A percentile compares a stretch with the other conserved stretches of the same genome.
Conservation (phyloP, 2,329 filamentous ascomycete genomes). For the Cordyceps javanica region DNA sequence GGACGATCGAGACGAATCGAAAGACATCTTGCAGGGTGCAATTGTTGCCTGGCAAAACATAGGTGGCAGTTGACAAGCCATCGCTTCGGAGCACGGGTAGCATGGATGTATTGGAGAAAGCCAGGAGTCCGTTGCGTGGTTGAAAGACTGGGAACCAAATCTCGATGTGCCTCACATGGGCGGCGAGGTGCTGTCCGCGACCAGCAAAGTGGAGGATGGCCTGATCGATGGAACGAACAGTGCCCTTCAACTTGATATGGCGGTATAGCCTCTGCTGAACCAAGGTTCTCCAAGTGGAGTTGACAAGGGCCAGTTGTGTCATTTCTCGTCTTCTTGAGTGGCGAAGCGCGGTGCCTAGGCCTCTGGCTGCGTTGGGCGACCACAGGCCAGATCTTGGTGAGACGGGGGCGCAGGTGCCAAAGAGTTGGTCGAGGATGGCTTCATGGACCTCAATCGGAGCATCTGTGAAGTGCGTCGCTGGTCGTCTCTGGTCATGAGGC, state of each 20-base stretch:
- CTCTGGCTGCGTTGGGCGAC: conserved; percentile 47
- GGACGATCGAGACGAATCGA: conserved; percentile 50
- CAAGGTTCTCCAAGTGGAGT: conserved; percentile 56
- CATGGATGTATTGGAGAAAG: conserved; percentile 36
- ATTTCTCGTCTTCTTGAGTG: conserved; percentile 62
- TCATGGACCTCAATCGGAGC: conserved; percentile 68
- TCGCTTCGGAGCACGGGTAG: conserved; percentile 49
- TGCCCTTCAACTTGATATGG: conserved; percentile 70
- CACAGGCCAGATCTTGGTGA: conserved; percentile 52
- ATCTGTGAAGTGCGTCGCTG: conserved; percentile 36
- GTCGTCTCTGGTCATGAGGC: conserved; percentile 7
- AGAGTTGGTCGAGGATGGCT: conserved; percentile 63
- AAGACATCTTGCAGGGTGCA: conserved; percentile 67
- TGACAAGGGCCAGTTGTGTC: conserved; percentile 59
- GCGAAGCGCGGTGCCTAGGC: conserved; percentile 59
- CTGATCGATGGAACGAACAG: conserved; percentile 53
- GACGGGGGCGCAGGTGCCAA: conserved; percentile 53
- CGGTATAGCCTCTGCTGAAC: conserved; percentile 69
- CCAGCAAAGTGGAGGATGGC: conserved; percentile 54
- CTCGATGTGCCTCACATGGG: conserved; percentile 66
- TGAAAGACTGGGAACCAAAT: conserved; percentile 74
- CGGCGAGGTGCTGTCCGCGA: conserved; percentile 49
- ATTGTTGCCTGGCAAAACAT: conserved; percentile 57
- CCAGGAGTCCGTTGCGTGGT: conserved; percentile 41
- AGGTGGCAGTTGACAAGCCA: conserved; percentile 51